A percentile compares a stretch with the other conserved stretches of the same genome.
Evolutionary conservation across 805 yeast species (phyloP).

Genomic region (Jamesozyma piceae): DNA sequence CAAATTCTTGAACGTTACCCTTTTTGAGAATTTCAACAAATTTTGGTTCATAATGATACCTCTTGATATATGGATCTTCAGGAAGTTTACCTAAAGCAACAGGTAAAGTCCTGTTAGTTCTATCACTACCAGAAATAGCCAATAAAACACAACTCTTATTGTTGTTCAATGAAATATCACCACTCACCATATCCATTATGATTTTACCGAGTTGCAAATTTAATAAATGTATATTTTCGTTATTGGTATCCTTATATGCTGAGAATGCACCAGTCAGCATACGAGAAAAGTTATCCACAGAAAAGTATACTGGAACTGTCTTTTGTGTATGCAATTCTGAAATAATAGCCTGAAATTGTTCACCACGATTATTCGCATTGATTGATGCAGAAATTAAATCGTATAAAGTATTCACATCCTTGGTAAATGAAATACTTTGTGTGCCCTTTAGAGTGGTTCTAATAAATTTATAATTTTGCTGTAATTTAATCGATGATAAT

Average conservation of each 20-base stretch:
- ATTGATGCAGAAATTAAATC: constrained; percentile 36
- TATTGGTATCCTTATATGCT: constrained; percentile 48
- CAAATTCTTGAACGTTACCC: constrained; percentile 32
- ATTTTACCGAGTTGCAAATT: constrained; percentile 57
- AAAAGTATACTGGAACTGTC: constrained; percentile 48
- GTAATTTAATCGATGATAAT: constrained; percentile 30
- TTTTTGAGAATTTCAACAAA: constrained; percentile 41
- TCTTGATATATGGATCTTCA: constrained; percentile 48
- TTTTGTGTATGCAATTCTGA: constrained; percentile 46
- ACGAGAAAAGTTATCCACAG: constrained; percentile 69
- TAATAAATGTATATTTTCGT: constrained; percentile 46
- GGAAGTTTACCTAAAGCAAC: constrained; percentile 46
- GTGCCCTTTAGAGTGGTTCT: constrained; percentile 28
- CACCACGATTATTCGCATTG: constrained; percentile 32
- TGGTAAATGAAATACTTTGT: constrained; percentile 18
- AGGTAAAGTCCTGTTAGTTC: constrained; percentile 45
- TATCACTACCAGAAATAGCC: constrained; percentile 50
- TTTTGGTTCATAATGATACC: constrained; percentile 42
- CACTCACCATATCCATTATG: constrained; percentile 46
- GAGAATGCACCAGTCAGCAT: constrained; percentile 47
- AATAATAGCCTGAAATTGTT: constrained; percentile 45
- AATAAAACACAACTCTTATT: constrained; percentile 55
- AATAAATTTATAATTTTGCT: constrained; percentile 29
- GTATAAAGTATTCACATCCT: constrained; percentile 30
- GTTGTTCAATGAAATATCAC: constrained; percentile 37